These are phyloP conservation scores for Phytophthora citrophthora DNA, from an alignment of 352 stramenopile species.

Conservation along the genomic window DNA sequence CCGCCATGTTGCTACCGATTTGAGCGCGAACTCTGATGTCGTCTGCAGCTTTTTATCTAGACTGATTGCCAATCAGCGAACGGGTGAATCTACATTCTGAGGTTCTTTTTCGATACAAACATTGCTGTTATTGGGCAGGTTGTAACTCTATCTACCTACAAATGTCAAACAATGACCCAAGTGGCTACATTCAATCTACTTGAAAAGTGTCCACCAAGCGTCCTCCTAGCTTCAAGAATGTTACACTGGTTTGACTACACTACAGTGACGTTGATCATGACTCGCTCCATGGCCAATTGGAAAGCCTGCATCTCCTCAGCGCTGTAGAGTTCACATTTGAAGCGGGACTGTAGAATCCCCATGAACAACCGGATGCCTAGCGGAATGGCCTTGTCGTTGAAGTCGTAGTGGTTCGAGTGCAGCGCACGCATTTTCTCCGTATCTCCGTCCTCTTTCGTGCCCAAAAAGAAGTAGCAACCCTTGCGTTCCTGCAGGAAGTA, in stretches of 20 bases:
- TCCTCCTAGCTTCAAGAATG: constrained; percentile 5
- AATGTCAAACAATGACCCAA: too few species aligned
- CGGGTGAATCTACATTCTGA: too few species aligned
- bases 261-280: constrained; percentile 52
- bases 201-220: not conserved
- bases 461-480: constrained; percentile 88
- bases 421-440: constrained; percentile 62
- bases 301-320: constrained; percentile 79
- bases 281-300: constrained; percentile 78
- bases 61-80: too few species aligned
- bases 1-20: constrained; percentile 16
- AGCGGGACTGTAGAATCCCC: constrained; percentile 70
- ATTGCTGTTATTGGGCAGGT: too few species aligned
- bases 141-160: not conserved
- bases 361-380: constrained; percentile 84
- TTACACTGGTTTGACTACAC: constrained; percentile 46
- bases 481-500: constrained; percentile 89
- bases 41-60: too few species aligned
- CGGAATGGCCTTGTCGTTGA: constrained; percentile 87
- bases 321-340: constrained; percentile 72
- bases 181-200: too few species aligned
- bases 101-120: too few species aligned
- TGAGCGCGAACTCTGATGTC: too few species aligned
- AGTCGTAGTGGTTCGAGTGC: constrained; percentile 85
- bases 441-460: constrained; percentile 74